phyloP scores from a whole-genome alignment of 352 stramenopile genomes.

The Phytopythium chamaehyphon region DNA sequence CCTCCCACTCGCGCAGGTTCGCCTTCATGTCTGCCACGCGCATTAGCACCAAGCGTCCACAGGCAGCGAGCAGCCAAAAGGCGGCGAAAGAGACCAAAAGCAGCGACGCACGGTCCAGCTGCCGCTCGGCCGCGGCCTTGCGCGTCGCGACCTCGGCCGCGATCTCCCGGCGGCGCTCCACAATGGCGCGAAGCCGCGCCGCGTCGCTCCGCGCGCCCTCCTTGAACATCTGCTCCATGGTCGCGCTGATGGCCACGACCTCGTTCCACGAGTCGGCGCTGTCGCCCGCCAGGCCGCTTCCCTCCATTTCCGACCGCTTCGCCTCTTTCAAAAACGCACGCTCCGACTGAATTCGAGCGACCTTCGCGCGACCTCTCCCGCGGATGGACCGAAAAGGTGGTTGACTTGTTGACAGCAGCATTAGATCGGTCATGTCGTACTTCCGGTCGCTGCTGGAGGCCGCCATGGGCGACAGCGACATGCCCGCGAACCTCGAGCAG shows the following conservation, averaged over 20 bases:
- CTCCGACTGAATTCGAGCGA: slow-evolving; percentile 7
- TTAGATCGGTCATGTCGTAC: slow-evolving; percentile 49
- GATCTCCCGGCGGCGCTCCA: slow-evolving; percentile 65
- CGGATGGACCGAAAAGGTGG: background rate
- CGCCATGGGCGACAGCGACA: slow-evolving; percentile 64
- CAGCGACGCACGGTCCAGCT: slow-evolving; percentile 46
- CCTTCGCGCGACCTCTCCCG: slow-evolving; percentile 19
- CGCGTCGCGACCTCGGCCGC: slow-evolving; percentile 32
- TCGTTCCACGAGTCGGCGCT: slow-evolving; percentile 39
- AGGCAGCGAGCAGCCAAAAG: background rate
- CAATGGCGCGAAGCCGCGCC: slow-evolving; percentile 40
- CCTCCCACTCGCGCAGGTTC: slow-evolving; percentile 65
- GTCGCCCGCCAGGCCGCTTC: slow-evolving; percentile 7
- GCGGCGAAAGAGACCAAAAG: no score
- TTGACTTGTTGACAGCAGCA: slow-evolving; percentile 12
- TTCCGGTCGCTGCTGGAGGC: slow-evolving; percentile 82
- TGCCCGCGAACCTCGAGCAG: slow-evolving; percentile 43
- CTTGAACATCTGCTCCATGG: slow-evolving; percentile 63
- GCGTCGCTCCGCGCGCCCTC: slow-evolving; percentile 59
- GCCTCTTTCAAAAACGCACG: slow-evolving; percentile 14
- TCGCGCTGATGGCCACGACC: slow-evolving; percentile 60
- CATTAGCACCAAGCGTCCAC: background rate
- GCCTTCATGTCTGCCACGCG: slow-evolving; percentile 36
- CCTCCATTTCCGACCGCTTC: slow-evolving; percentile 16
- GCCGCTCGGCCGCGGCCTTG: slow-evolving; percentile 41